A percentile compares a stretch with the other conserved stretches of the same genome.
These are phyloP conservation scores for Penicillium sp. DNA, from an alignment of 2,329 filamentous ascomycete species.

Conservation along the genomic window DNA sequence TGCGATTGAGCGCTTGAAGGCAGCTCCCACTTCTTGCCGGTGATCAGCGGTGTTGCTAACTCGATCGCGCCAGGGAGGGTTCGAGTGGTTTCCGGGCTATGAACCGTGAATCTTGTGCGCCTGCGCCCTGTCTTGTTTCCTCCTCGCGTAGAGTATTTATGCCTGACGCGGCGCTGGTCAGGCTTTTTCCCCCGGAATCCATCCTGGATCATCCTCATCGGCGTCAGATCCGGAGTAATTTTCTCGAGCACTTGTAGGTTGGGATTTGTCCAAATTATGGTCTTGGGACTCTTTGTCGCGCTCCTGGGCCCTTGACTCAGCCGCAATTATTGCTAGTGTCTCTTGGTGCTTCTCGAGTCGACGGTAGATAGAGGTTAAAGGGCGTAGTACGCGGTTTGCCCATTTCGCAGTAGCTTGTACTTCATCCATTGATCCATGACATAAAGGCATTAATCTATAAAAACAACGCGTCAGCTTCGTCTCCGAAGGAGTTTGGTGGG, in stretches of 20 bases:
- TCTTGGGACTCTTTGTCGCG: not conserved
- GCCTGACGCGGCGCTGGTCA: constrained; percentile 35
- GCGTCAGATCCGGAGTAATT: constrained; percentile 33
- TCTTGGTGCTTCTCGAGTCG: constrained; percentile 44
- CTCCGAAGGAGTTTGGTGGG: not conserved
- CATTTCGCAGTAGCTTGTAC: constrained; percentile 43
- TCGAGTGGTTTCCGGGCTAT: constrained; percentile 37
- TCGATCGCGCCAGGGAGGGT: constrained; percentile 43
- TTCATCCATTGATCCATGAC: constrained; percentile 33
- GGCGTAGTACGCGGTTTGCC: constrained; percentile 46
- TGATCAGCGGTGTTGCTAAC: constrained; percentile 44
- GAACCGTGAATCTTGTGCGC: constrained; percentile 32
- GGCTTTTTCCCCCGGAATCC: constrained; percentile 38
- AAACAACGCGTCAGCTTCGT: not conserved
- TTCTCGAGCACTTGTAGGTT: not conserved
- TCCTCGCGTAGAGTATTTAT: constrained; percentile 39
- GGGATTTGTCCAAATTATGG: no score
- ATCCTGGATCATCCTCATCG: constrained; percentile 40
- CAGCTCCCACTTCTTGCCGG: constrained; percentile 31
- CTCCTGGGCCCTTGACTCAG: constrained; percentile 21
- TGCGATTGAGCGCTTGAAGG: constrained; percentile 24
- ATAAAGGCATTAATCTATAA: constrained; percentile 5
- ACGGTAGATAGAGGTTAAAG: constrained; percentile 41
- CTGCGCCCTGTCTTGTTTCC: constrained; percentile 23
- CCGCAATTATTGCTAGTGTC: constrained; percentile 28